phyloP scores from a whole-genome alignment of 2,329 filamentous ascomycete genomes.

The Xylaria sp. region DNA sequence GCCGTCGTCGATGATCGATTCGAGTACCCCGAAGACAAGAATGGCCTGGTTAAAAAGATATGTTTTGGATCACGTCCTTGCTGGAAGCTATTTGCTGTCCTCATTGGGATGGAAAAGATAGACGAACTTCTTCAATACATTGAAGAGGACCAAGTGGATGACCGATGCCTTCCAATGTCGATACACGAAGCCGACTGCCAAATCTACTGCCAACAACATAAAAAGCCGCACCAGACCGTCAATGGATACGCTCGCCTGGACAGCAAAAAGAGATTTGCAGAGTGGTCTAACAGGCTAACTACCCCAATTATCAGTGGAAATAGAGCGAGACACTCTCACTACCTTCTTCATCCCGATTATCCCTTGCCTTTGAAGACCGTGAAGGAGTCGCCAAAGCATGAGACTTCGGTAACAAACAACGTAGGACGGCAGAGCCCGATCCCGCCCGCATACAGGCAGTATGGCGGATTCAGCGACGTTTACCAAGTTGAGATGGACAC shows the following conservation, averaged over 20 bases:
- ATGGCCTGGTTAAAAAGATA: slow-evolving; percentile 7
- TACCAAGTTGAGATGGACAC: slow-evolving; percentile 14
- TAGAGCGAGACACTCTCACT: slow-evolving; percentile 11
- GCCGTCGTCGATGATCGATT: slow-evolving; percentile 4
- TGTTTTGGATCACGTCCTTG: slow-evolving; percentile 4
- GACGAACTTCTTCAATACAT: slow-evolving; percentile 9
- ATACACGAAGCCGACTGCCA: not conserved
- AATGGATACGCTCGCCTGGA: not conserved
- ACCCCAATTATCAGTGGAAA: slow-evolving; percentile 7
- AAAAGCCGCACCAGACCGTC: not conserved
- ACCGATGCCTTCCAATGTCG: slow-evolving; percentile 18
- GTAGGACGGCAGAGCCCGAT: not conserved
- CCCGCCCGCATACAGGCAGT: not conserved
- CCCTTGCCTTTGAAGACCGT: slow-evolving; percentile 16
- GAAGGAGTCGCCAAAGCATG: slow-evolving; percentile 1
- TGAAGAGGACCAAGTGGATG: slow-evolving; percentile 13
- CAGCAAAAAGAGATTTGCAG: not conserved
- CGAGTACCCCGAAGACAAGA: not conserved
- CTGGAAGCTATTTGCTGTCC: slow-evolving; percentile 11
- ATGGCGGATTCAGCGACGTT: slow-evolving; percentile 20
- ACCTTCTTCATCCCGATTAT: slow-evolving; percentile 11
- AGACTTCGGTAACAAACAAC: not conserved
- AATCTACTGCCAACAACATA: slow-evolving; percentile 9
- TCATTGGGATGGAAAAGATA: slow-evolving; percentile 3
- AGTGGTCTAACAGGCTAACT: slow-evolving; percentile 15